Percentiles rank a stretch among this genome's conserved stretches.
Conservation (phyloP, 371 early-diverging fungal species). For the Sporodiniella umbellata region DNA sequence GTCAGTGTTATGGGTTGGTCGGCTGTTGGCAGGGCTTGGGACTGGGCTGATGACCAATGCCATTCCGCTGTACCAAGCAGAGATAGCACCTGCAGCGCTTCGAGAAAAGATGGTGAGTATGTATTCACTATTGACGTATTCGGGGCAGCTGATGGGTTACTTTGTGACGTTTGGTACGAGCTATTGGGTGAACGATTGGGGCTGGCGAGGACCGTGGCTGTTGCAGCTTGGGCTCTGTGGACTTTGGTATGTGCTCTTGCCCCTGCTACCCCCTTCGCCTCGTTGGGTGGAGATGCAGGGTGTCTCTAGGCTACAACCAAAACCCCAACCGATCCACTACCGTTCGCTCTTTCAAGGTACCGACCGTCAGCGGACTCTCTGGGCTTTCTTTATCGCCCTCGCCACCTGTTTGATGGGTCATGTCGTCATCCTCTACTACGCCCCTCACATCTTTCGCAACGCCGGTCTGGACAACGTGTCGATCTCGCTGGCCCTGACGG, state of each 20-base stretch:
- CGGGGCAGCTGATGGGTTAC: conserved; percentile 43
- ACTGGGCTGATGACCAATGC: conserved; percentile 42
- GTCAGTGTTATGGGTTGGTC: conserved; percentile 23
- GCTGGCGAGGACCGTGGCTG: conserved; percentile 41
- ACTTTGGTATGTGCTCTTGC: conserved; percentile 4
- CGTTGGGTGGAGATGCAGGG: conserved; percentile 53
- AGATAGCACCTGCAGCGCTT: conserved; percentile 70
- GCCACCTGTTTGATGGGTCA: conserved; percentile 64
- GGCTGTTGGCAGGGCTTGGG: conserved; percentile 37
- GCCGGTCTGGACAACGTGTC: conserved; percentile 37
- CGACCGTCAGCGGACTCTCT: conserved; percentile 26
- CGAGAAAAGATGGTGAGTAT: conserved; percentile 43
- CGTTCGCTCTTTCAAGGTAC: conserved; percentile 31
- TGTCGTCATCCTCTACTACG: conserved; percentile 52
- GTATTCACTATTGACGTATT: conserved; percentile 26
- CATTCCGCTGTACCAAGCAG: conserved; percentile 39
- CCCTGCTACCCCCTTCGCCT: conserved; percentile 48
- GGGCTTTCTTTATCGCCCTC: conserved; percentile 47
- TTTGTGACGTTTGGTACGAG: conserved; percentile 38
- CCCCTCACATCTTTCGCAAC: conserved; percentile 35
- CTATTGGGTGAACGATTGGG: conserved; percentile 24
- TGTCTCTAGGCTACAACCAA: no score
- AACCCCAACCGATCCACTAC: no score
- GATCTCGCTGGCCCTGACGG: conserved; percentile 33
- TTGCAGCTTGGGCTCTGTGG: conserved; percentile 23